These are phyloP conservation scores for Magnusiomyces fungicola DNA, from an alignment of 1,139 yeast genomes.

Conservation along the genomic window DNA sequence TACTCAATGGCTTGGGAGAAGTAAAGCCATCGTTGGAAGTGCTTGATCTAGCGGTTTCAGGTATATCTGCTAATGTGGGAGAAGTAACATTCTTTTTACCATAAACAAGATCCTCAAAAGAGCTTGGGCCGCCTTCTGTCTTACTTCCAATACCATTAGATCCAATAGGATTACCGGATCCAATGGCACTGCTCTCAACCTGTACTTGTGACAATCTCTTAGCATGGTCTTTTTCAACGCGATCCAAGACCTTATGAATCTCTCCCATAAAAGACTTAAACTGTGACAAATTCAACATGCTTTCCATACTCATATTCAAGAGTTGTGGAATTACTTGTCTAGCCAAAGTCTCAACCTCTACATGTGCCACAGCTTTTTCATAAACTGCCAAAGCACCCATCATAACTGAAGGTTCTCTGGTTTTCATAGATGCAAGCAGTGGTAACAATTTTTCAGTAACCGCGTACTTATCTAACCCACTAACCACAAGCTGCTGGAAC, in stretches of 20 bases:
- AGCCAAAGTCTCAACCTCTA: conserved; percentile 40
- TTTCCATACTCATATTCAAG: conserved; percentile 42
- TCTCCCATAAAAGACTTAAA: conserved; percentile 35
- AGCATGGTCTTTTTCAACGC: conserved; percentile 24
- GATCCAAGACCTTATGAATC: conserved; percentile 29
- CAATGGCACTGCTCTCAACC: conserved; percentile 6
- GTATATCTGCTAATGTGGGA: too few species aligned
- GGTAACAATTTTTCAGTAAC: conserved; percentile 75
- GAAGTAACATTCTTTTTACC: conserved; percentile 12
- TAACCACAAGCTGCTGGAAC: conserved; percentile 52
- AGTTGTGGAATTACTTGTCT: conserved; percentile 44
- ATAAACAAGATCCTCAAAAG: conserved; percentile 14
- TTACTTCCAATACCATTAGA: background rate
- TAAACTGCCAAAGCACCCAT: conserved; percentile 50
- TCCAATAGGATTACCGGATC: background rate
- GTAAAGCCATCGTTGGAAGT: background rate
- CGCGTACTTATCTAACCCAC: conserved; percentile 62
- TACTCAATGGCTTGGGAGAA: background rate
- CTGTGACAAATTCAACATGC: conserved; percentile 38
- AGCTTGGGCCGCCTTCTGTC: background rate
- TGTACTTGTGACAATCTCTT: conserved; percentile 20
- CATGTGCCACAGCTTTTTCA: conserved; percentile 31
- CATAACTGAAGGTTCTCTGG: conserved; percentile 66
- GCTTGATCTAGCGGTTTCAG: background rate
- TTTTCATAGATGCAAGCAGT: conserved; percentile 62